Percentiles rank a stretch among this genome's conserved stretches.
Conservation (phyloP, 31 red algal species). For the Asparagopsis taxiformis region DNA sequence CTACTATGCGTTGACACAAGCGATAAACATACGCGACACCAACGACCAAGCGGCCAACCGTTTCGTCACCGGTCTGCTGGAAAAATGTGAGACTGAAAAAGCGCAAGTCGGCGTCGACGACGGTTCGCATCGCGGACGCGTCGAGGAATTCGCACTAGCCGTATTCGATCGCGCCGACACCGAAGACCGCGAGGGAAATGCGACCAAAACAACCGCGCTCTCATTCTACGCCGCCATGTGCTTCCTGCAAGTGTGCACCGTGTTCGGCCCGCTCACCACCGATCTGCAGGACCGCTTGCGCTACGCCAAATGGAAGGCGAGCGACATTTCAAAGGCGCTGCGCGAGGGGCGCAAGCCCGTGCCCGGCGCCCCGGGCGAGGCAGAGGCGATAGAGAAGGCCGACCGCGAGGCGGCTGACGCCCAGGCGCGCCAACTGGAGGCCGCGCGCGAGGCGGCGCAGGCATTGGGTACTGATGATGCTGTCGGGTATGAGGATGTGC, state of each 20-base stretch:
- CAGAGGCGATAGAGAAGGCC: constrained; percentile 3
- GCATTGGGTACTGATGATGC: no score
- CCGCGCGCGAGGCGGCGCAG: no score
- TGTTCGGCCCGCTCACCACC: constrained; percentile 31
- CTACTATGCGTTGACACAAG: constrained; percentile 53
- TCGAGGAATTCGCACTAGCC: constrained; percentile 61
- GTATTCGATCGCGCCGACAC: constrained; percentile 71
- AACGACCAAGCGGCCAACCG: constrained; percentile 28
- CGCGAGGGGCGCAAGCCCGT: constrained; percentile 54
- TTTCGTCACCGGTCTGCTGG: constrained; percentile 47
- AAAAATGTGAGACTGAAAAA: constrained; percentile 37
- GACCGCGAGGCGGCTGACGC: constrained; percentile 4
- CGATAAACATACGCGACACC: constrained; percentile 50
- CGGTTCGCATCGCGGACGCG: constrained; percentile 26
- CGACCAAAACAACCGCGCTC: constrained; percentile 46
- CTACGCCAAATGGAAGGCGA: constrained; percentile 72
- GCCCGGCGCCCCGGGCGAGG: constrained; percentile 52
- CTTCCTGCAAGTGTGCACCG: constrained; percentile 72
- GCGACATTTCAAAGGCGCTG: constrained; percentile 58
- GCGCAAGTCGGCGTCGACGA: constrained; percentile 14
- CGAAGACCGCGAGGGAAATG: constrained; percentile 48
- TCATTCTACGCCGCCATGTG: constrained; percentile 82
- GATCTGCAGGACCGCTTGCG: constrained; percentile 44
- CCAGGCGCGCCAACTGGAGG: not conserved
- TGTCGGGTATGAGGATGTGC: no score